Base-by-base conservation (phyloP, 495 filamentous ascomycete species). In the Aspergillus asperescens region DNA sequence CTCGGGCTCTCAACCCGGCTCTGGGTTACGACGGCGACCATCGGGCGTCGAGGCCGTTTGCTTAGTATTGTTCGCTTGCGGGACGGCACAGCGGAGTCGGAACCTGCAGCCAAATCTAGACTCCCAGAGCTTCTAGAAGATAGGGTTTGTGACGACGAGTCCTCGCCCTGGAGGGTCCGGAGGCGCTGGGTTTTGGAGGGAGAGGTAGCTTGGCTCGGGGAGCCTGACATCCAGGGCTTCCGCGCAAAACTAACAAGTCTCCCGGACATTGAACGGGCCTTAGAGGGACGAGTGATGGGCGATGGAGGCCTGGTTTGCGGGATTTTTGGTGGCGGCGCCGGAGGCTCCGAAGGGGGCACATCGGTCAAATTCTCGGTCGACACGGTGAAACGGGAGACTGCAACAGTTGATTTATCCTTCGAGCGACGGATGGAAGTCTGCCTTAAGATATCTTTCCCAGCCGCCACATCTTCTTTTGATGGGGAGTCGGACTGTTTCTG, bases 221-320 rank as follows among this genome's bases (percentile, higher is more conserved):
- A 85, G 37, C 67, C 70, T 7, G 79, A 69, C 12, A 79, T 78
- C 85, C 86, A 89, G 38, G 85, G 82, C 61, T 80, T 80, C 55
- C 78, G 79, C 10, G 85, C 81, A 56, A 88, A 77, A 52, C 73
- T 82, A 52, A 81, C 79, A 60, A 89, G 76, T 23, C 84, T 80
- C 35, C 82, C 83, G 5, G 84, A 83, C 60, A 85, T 78, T 4
- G 76, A 73, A 37, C 72, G 72, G 20, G 64, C 58, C 49, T 76
- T 78, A 1, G 72, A 68, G n/a, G 70, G 72, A 39, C 71, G 70
- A 25, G 61, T 67, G 13, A 67, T 68, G 4, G 69, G 70, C 48
- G 72, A 70, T 4, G 68, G 70, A 3, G 68, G 62, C 53, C 59
- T 63, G 5, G 70, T 70, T 55, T 70, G 60, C 15, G 68, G 62